Evolutionary conservation across 805 yeast genomes (phyloP).

Genomic region (Cyberlindnera subsufficiens): DNA sequence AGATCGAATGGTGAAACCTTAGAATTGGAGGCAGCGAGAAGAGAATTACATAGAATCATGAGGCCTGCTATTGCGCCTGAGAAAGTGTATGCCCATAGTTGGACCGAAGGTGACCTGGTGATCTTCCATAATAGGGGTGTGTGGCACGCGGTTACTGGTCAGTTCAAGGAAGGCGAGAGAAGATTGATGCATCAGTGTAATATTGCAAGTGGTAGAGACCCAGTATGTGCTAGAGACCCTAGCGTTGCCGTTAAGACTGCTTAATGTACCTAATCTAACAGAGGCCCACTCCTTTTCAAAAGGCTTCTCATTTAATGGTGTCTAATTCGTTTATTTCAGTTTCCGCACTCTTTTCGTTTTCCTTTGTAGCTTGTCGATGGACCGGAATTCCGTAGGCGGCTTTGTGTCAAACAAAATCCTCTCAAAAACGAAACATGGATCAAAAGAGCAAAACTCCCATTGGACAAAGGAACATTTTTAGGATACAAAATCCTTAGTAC

Average conservation of each 20-base stretch:
- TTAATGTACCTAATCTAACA: neutral
- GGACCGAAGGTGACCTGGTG: constrained; percentile 81
- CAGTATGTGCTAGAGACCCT: constrained; percentile 29
- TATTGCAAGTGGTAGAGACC: constrained; percentile 77
- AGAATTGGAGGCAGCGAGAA: constrained; percentile 68
- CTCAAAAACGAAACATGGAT: too few relatives aligned
- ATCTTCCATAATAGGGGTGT: constrained; percentile 86
- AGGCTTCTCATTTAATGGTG: neutral
- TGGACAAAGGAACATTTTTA: too few relatives aligned
- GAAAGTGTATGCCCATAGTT: constrained; percentile 71
- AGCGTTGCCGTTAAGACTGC: constrained; percentile 5
- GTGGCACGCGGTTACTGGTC: constrained; percentile 91
- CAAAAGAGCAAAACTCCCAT: too few relatives aligned
- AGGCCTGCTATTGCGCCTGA: constrained; percentile 79
- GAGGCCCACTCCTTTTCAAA: neutral
- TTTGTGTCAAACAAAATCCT: too few relatives aligned
- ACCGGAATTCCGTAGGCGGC: too few relatives aligned
- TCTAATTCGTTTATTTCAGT: neutral
- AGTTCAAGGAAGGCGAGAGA: constrained; percentile 69
- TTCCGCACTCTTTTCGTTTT: too few relatives aligned
- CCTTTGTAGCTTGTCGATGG: too few relatives aligned
- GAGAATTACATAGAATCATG: constrained; percentile 68
- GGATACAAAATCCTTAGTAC: too few relatives aligned
- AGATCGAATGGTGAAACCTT: constrained; percentile 51
- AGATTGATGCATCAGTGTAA: constrained; percentile 93